Conservation (phyloP, 805 yeast species). For the Ogataea pini region DNA sequence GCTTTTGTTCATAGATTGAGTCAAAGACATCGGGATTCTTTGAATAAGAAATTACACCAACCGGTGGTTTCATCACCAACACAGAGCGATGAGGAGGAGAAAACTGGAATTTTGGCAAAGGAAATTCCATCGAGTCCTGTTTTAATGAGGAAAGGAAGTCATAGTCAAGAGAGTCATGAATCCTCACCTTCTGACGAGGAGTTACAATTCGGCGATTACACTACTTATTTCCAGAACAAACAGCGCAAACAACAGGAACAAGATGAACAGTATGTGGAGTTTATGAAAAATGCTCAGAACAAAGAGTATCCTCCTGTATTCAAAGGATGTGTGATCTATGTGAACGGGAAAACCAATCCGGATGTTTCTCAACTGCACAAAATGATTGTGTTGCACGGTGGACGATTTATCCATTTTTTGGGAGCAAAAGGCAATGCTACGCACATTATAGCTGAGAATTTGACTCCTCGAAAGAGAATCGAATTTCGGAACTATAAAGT, state of each 20-base stretch:
- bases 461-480: slow-evolving; percentile 73
- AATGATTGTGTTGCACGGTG: slow-evolving; percentile 76
- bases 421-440: slow-evolving; percentile 74
- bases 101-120: background rate
- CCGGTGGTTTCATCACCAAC: slow-evolving; percentile 15
- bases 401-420: slow-evolving; percentile 67
- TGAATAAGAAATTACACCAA: slow-evolving; percentile 4
- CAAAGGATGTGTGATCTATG: slow-evolving; percentile 62
- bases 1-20: slow-evolving; percentile 38
- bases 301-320: slow-evolving; percentile 48
- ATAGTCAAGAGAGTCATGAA: background rate
- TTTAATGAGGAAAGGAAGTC: background rate
- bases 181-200: slow-evolving; percentile 26
- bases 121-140: slow-evolving; percentile 7
- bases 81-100: slow-evolving; percentile 1
- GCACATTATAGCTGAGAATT: slow-evolving; percentile 76
- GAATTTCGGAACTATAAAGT: slow-evolving; percentile 72
- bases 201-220: slow-evolving; percentile 65
- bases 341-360: slow-evolving; percentile 90
- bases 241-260: slow-evolving; percentile 59
- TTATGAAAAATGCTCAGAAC: slow-evolving; percentile 44
- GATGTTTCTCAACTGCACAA: slow-evolving; percentile 72
- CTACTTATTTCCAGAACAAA: slow-evolving; percentile 64
- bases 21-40: slow-evolving; percentile 22
- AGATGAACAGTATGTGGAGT: slow-evolving; percentile 50